These are phyloP conservation scores for Cyberlindnera subsufficiens DNA, from an alignment of 805 yeast genomes.

Conservation along the genomic window DNA sequence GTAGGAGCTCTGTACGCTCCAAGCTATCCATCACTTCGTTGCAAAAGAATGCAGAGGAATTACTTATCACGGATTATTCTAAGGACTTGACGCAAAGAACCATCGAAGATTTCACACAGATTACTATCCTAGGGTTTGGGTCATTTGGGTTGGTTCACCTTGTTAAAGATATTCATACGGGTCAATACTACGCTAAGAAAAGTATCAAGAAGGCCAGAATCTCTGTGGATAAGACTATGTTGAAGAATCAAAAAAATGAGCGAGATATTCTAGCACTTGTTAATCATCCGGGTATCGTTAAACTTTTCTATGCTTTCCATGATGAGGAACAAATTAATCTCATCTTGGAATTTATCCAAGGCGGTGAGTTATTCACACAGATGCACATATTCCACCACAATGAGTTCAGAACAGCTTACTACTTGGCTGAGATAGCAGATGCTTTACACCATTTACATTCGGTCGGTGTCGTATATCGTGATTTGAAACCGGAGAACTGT, in stretches of 20 bases:
- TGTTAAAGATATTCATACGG: constrained; percentile 57
- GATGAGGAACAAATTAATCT: constrained; percentile 71
- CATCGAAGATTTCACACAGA: constrained; percentile 55
- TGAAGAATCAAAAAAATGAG: constrained; percentile 75
- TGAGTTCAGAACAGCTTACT: constrained; percentile 69
- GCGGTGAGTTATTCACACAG: constrained; percentile 70
- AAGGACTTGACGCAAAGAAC: constrained; percentile 11
- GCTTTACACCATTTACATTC: constrained; percentile 73
- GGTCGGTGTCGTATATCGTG: constrained; percentile 81
- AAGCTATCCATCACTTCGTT: constrained; percentile 14
- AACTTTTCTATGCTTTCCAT: constrained; percentile 77
- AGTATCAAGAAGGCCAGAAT: constrained; percentile 79
- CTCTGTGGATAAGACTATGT: constrained; percentile 42
- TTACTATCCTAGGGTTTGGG: constrained; percentile 76
- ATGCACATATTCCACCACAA: constrained; percentile 35
- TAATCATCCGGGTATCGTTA: constrained; percentile 77
- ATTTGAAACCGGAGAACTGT: constrained; percentile 87
- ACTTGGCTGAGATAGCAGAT: constrained; percentile 73
- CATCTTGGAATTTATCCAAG: constrained; percentile 78
- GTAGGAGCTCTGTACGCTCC: constrained; percentile 14
- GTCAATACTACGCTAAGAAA: constrained; percentile 76
- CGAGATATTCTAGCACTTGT: constrained; percentile 65
- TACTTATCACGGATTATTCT: constrained; percentile 5
- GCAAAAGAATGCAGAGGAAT: constrained; percentile 11
- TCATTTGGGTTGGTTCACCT: constrained; percentile 84